Conservation (phyloP, 257 asterid species). For the Solanum paucissectum region DNA sequence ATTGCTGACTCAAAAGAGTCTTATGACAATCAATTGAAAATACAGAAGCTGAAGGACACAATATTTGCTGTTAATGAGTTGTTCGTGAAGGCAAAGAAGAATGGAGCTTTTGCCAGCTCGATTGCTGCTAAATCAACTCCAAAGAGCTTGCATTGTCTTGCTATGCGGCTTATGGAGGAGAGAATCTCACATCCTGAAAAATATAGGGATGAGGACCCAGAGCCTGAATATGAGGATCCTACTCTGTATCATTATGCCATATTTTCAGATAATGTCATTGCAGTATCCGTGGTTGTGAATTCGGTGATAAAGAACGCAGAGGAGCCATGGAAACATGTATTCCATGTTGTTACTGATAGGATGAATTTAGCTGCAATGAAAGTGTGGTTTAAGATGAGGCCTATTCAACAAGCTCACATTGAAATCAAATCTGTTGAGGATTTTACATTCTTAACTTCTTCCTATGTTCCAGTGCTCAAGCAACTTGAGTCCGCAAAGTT, state of each 20-base stretch:
- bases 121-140: conserved; percentile 94
- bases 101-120: conserved; percentile 76
- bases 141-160: conserved; percentile 95
- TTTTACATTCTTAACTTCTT: conserved; percentile 56
- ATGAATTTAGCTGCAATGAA: conserved; percentile 89
- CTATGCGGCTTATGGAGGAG: conserved; percentile 97
- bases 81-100: conserved; percentile 86
- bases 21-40: conserved; percentile 87
- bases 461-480: conserved; percentile 73
- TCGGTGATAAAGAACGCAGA: conserved; percentile 67
- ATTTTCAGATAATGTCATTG: conserved; percentile 88
- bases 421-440: conserved; percentile 72
- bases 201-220: conserved; percentile 60
- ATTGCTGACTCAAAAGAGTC: conserved; percentile 83
- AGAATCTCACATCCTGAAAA: conserved; percentile 89
- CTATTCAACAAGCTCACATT: conserved; percentile 72
- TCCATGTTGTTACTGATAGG: conserved; percentile 84
- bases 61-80: conserved; percentile 88
- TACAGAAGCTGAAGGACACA: conserved; percentile 89
- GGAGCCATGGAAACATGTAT: conserved; percentile 93
- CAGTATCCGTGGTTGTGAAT: conserved; percentile 85
- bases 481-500: conserved; percentile 44
- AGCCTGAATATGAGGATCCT: conserved; percentile 84
- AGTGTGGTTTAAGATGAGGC: conserved; percentile 97
- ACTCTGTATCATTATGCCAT: conserved; percentile 78